These are phyloP conservation scores for Naegleria gruberi DNA, from an alignment of 208 protist genomes.

Conservation along the genomic window DNA sequence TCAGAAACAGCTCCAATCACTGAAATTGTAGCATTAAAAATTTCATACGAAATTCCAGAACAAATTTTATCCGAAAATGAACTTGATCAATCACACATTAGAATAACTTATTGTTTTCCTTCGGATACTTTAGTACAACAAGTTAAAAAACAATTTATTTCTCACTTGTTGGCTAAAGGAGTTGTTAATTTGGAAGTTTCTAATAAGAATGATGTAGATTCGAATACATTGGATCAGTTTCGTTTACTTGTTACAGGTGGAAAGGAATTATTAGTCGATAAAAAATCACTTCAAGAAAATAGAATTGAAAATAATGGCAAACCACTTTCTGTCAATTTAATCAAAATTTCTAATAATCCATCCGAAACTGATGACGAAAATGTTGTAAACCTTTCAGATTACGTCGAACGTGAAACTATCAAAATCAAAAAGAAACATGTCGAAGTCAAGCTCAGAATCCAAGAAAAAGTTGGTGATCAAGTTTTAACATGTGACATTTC, in stretches of 20 bases:
- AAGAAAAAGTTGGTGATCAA: slow-evolving; percentile 13
- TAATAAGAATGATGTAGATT: background rate
- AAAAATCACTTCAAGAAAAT: background rate
- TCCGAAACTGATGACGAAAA: background rate
- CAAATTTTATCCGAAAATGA: background rate
- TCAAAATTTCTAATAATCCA: background rate
- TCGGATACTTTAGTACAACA: background rate
- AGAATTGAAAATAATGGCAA: background rate
- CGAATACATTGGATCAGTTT: background rate
- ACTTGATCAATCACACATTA: background rate
- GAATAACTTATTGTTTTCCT: background rate
- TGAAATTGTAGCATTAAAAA: background rate
- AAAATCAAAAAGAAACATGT: background rate
- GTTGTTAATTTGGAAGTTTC: background rate
- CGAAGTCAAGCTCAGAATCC: slow-evolving; percentile 1
- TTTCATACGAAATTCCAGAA: background rate
- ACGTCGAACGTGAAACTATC: background rate
- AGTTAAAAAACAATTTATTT: background rate
- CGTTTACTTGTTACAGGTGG: background rate
- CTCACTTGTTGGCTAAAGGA: background rate
- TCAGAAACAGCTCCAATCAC: background rate
- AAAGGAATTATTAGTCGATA: background rate
- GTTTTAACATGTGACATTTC: slow-evolving; percentile 5
- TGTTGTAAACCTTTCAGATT: background rate
- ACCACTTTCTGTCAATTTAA: background rate